phyloP scores from a whole-genome alignment of 2,329 filamentous ascomycete genomes.

The Aureobasidium zeae region DNA sequence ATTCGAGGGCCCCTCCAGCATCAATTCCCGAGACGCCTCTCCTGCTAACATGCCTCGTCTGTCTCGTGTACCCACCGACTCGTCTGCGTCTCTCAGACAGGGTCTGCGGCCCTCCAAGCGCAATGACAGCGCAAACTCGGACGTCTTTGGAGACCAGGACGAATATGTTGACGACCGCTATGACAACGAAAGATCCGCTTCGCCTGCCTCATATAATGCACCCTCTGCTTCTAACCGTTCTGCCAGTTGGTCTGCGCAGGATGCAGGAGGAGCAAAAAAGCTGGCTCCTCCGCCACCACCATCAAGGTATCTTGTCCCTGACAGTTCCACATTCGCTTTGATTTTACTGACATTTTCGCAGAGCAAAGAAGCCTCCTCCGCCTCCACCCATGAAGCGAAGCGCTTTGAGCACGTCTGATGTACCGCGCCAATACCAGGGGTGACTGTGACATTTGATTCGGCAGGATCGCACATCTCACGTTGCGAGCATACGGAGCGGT shows the following conservation, averaged over 20 bases:
- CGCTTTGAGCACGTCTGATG: slow-evolving; percentile 35
- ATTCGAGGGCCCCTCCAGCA: slow-evolving; percentile 44
- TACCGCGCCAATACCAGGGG: slow-evolving; percentile 19
- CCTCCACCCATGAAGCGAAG: slow-evolving; percentile 56
- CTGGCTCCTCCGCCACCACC: slow-evolving; percentile 56
- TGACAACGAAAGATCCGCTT: slow-evolving; percentile 43
- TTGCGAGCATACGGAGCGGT: slow-evolving; percentile 11
- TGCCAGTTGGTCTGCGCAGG: slow-evolving; percentile 39
- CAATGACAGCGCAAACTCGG: slow-evolving; percentile 29
- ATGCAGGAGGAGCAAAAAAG: slow-evolving; percentile 30
- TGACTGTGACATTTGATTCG: too few species aligned
- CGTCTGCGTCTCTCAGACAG: slow-evolving; percentile 40
- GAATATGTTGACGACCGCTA: slow-evolving; percentile 38
- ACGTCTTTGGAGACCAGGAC: slow-evolving; percentile 43
- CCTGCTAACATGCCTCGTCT: slow-evolving; percentile 39
- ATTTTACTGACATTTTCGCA: slow-evolving; percentile 27
- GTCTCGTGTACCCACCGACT: slow-evolving; percentile 48
- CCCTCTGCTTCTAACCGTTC: slow-evolving; percentile 37
- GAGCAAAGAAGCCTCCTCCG: slow-evolving; percentile 57
- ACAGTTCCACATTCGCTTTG: neutral
- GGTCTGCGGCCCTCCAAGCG: slow-evolving; percentile 32
- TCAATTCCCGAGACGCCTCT: slow-evolving; percentile 40
- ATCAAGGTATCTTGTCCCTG: slow-evolving; percentile 31
- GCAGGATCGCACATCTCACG: too few species aligned
- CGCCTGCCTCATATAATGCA: slow-evolving; percentile 43